Evolutionary conservation across 2,329 filamentous ascomycete species (phyloP), one percentile per base, ranked within the genome.

Genomic region (Monilinia vaccinii-corymbosi): DNA sequence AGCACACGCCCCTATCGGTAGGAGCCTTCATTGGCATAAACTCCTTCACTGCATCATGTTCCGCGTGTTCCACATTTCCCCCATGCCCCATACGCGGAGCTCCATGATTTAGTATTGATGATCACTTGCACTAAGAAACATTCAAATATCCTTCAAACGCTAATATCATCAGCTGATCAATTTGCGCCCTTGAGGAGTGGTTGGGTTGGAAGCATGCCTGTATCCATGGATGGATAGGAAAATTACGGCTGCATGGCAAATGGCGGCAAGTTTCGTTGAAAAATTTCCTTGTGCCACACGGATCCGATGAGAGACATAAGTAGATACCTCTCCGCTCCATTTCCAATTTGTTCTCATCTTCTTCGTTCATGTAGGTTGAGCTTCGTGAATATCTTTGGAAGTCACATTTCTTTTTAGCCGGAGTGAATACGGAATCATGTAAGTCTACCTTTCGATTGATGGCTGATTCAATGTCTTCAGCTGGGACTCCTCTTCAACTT

Each of bases 141-240:
- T 42, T 44, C 50, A 44, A 31, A 53, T 14, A 16, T 44, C n/a
- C n/a, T 32, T 16, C 18, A 4, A 32, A 44, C 51, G 38, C 51
- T 53, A 53, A 53, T 7, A 32, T 53, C n/a, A 53, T 44, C 51
- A 53, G 51, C 51, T 53, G 51, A 32, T 53, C 25, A 53, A 44
- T 44, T 25, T 16, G 25, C 44, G 51, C 31, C 51, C 50, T 8
- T 3, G 51, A 18, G 38, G 25, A 42, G 51, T 21, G 16, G 25
- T 7, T 23, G 51, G 16, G 25, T 7, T 23, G 51, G 51, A 53
- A 32, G 38, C 51, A 53, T 53, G 51, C 25, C 21, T 4, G 28
- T 32, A 53, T 32, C 38, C 51, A 44, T 31, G 51, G 18, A 32
- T 32, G 21, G 38, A 21, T 44, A 36, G 25, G 18, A 42, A 28